Evolutionary conservation across 2,329 filamentous ascomycete genomes (phyloP), one percentile per base, ranked within the genome.

Genomic region (Aspergillus transmontanensis): DNA sequence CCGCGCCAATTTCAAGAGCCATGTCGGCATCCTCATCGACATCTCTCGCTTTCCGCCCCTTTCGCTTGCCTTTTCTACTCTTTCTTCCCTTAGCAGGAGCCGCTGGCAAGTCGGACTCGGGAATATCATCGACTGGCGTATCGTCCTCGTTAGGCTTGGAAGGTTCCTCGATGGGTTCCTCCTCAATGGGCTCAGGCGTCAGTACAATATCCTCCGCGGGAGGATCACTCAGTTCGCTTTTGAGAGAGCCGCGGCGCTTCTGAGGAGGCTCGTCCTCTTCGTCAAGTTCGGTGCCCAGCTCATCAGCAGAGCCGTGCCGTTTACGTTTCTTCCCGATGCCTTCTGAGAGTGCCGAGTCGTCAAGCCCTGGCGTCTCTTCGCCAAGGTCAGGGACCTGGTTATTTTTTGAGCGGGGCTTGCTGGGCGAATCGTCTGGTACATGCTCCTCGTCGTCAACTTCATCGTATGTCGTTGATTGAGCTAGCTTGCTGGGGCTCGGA

Each of bases 401-500:
- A 59, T 70, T 72, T 57, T 75, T 76, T 9, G 73, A 74, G 43
- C 71, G 74, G 60, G 74, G 72, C 66, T 79, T 80, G 71, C 72
- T 80, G 14, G 78, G 78, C 34, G 76, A 80, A 57, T 75, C 73
- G 61, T 79, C 77, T 41, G 69, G 77, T 48, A 75, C 68, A 36
- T 80, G 79, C 28, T 83, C 83, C 60, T 86, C 82, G 45, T 87
- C 85, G 36, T 83, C 81, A 41, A 78, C 73, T 59, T 81, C 76
- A 26, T 82, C 76, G 54, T 80, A 75, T 9, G 76, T 80, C 19
- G 82, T 81, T 62, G 84, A 83, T 65, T 89, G 87, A 68, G 88
- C 87, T 64, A 93, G 85, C 81, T 93, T 94, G 83, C 90, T 94
- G 3, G 91, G 91, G 60, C 89, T 93, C 68, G 86, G 86, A 70